Base-by-base conservation (phyloP, 179 eudicot species). In the Amaranthus tricolor region DNA sequence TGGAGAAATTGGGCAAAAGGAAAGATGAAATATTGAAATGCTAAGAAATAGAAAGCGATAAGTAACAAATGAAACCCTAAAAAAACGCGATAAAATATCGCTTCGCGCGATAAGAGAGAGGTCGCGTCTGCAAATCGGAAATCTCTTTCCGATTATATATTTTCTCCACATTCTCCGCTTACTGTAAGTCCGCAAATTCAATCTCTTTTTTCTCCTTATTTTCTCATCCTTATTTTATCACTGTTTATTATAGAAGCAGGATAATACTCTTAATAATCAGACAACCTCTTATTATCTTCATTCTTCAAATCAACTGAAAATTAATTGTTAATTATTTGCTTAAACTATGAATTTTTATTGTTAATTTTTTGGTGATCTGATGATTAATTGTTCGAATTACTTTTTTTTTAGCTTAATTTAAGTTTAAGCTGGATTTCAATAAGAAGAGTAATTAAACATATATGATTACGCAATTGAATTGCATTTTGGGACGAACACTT, bases 81-180 rank as follows among this genome's bases (percentile, higher is more conserved):
- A 66, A 67, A 31, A 77, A 49, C 0, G 59, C 73, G 81, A 66
- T 20, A 76, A 70, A 67, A 62, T 81, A 77, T 81, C 83, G 77
- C 77, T 73, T 81, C 83, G 77, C 77, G 77, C 67, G 70, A 80
- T 71, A 71, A 44, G 57, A 14, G 59, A 67, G 1, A 49, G 19
- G 31, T 6, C 9, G 17, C 61, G 13, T 7, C 62, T 54, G 45
- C 79, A 71, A 80, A 59, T 62, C 77, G 52, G 9, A 51, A 11
- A 43, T 24, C 3, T 55, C 51, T 51, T 7, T 43, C 50, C 24
- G 10, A 20, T 68, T 54, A 31, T 63, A 21, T 74, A 70, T 75
- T 68, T 66, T 67, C 51, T 67, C 70, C 52, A 70, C 40, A 56
- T 65, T 79, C 76, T 73, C 79, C 11, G 10, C 40, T 31, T 31